Evolutionary conservation across 306 rosid species (phyloP), one percentile per base, ranked within the genome.

Genomic region (Pterocarpus macrocarpus): DNA sequence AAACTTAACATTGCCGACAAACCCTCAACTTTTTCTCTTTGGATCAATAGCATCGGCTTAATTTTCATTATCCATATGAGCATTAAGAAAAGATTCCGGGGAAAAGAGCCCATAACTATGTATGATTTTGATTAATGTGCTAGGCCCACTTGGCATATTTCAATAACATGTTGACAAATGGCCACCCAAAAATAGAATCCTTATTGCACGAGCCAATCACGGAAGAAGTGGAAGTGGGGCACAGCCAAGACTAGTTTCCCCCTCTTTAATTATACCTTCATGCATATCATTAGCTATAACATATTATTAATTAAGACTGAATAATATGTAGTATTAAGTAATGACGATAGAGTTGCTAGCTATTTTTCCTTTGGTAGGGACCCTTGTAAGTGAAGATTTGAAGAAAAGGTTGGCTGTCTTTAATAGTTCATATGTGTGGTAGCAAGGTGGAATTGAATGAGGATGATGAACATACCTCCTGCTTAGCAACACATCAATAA

Each of bases 381-480:
- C 70, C 86, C 65, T 78, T 84, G 61, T n/a, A 13, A 22, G 55
- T 65, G 78, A 90, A 89, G 92, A 86, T 86, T 85, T 80, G 84
- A 79, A 80, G 84, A 85, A 89, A 91, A 90, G 77, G 87, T 74
- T 64, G 86, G 75, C 83, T 87, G 89, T 90, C 92, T 78, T 85
- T 62, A 78, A 38, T 78, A 13, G 14, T 57, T 69, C 47, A 13
- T 68, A 13, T 68, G 56, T 44, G 9, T 39, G 8, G 61, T 15
- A 22, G 71, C 70, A 49, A 35, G 41, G 57, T 32, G 71, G 49
- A 10, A 35, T 81, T 80, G 72, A 72, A 72, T 68, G 73, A 64
- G 67, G 64, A 76, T 74, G 69, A 69, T 80, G 82, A 11, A 7
- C 56, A 70, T 66, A 81, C 84, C 85, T 62, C 89, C 84, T 75